Evolutionary conservation across 2,329 filamentous ascomycete genomes (phyloP).

Genomic region (Penicillium expansum): DNA sequence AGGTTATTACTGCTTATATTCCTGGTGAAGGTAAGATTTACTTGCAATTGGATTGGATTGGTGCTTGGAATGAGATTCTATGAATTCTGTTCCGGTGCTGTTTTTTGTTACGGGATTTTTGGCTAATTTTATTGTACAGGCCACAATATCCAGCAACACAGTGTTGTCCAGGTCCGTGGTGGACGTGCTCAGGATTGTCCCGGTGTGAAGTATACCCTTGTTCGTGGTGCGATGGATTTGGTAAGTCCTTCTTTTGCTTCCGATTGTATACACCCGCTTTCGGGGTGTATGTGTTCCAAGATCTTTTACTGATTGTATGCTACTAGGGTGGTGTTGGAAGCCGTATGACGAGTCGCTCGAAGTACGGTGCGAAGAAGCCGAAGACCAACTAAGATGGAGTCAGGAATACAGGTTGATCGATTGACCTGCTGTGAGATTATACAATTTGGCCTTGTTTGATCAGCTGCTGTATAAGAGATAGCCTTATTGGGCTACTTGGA

Average conservation of each 20-base stretch:
- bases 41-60: constrained; percentile 19
- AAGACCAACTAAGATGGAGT: constrained; percentile 62
- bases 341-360: constrained; percentile 80
- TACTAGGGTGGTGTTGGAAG: constrained; percentile 82
- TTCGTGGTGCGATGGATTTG: constrained; percentile 88
- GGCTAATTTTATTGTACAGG: constrained; percentile 45
- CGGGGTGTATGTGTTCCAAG: not conserved
- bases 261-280: not conserved
- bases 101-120: not conserved
- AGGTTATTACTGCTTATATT: constrained; percentile 88
- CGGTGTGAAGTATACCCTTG: constrained; percentile 92
- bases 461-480: not conserved
- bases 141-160: constrained; percentile 98
- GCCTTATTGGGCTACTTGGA: not conserved
- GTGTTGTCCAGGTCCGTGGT: constrained; percentile 91
- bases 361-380: constrained; percentile 98
- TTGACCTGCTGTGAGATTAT: constrained; percentile 7
- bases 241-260: constrained; percentile 54
- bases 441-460: not conserved
- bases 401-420: not conserved
- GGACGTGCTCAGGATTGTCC: constrained; percentile 95
- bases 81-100: not conserved
- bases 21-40: constrained; percentile 71
- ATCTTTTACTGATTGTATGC: constrained; percentile 26
- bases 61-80: not conserved